Base-by-base conservation (phyloP, 192 early-diverging fungal genomes). In the Podila minutissima region DNA sequence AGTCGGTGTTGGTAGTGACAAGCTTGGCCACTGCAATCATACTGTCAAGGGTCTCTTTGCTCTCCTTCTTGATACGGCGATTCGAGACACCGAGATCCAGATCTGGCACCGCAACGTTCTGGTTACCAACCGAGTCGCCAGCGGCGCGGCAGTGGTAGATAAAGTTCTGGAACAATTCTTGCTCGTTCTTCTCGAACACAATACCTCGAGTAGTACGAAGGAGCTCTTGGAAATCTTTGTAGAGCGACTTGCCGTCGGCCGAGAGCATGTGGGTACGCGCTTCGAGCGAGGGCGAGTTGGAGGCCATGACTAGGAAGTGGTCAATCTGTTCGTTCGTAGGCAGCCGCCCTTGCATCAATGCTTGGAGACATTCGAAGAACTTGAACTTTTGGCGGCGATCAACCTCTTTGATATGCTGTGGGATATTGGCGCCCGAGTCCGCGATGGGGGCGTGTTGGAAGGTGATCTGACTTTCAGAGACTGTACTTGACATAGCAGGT, bases 261-360 rank as follows among this genome's bases (percentile, higher is more conserved):
- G 82, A 83, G 66, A 86, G 77, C 67, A 74, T 71, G 66, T 86
- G 82, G n/a, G 70, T 58, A 50, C 84, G 76, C 4, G 76, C 57
- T 7, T 79, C 70, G 60, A 86, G 62, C 0, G 72, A 22, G 0
- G 72, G 58, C 12, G 71, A 75, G 26, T 65, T 48, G 31, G 74
- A 66, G 15, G 78, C 58, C 53, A 78, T 74, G 31, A 38, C 59
- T 0, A 86, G 53, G 28, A 86, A 68, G 10, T 74, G 58, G 28
- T 83, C 67, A 19, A 86, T 31, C 41, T 86, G 82, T 13, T 75
- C 73, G 32, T 86, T 86, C 33, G 82, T 81, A n/a, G 84, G 84
- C 51, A 86, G 49, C 28, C 76, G 77, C 29, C 84, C 84, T 32
- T 82, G 49, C 26, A 76, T 49, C 7, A 86, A 37, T 0, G 82